Percentiles rank a stretch among this genome's conserved stretches.
These are phyloP conservation scores for Calonectria fujianensis DNA, from an alignment of 2,329 filamentous ascomycete species.

Conservation along the genomic window DNA sequence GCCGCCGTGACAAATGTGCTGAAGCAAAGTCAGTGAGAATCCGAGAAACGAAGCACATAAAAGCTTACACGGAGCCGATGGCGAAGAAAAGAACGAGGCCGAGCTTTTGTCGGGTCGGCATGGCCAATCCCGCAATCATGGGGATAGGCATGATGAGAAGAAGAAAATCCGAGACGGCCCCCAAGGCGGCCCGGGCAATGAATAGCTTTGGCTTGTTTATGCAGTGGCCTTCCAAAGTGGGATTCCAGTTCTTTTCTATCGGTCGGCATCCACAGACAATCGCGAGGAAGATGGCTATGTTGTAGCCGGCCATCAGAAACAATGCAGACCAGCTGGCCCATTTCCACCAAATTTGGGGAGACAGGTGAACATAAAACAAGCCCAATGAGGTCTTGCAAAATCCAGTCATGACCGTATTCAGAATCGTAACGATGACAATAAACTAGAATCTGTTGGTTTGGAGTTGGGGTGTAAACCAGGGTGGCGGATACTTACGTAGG, in stretches of 20 bases:
- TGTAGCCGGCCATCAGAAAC: conserved; percentile 17
- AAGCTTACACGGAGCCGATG: conserved; percentile 57
- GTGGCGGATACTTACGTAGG: conserved; percentile 31
- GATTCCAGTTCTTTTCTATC: conserved; percentile 51
- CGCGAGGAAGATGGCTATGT: conserved; percentile 56
- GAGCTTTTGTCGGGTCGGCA: conserved; percentile 66
- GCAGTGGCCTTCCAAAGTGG: conserved; percentile 58
- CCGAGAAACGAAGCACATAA: background rate
- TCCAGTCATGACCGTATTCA: conserved; percentile 51
- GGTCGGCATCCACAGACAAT: conserved; percentile 52
- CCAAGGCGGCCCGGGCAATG: conserved; percentile 66
- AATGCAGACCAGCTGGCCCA: conserved; percentile 15
- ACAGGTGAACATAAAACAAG: conserved; percentile 7
- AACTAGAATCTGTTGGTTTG: conserved; percentile 55
- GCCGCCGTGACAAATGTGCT: conserved; percentile 44
- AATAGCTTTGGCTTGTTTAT: conserved; percentile 67
- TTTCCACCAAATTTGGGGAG: conserved; percentile 7
- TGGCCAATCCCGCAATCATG: conserved; percentile 63
- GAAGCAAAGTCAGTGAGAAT: background rate
- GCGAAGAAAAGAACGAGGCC: conserved; percentile 64
- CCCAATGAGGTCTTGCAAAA: conserved; percentile 9
- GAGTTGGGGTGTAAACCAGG: conserved; percentile 35
- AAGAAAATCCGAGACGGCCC: conserved; percentile 67
- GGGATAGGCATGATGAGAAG: conserved; percentile 67
- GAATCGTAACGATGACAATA: conserved; percentile 55